Conservation (phyloP, 805 yeast species). For the Jamesozyma hellenica region DNA sequence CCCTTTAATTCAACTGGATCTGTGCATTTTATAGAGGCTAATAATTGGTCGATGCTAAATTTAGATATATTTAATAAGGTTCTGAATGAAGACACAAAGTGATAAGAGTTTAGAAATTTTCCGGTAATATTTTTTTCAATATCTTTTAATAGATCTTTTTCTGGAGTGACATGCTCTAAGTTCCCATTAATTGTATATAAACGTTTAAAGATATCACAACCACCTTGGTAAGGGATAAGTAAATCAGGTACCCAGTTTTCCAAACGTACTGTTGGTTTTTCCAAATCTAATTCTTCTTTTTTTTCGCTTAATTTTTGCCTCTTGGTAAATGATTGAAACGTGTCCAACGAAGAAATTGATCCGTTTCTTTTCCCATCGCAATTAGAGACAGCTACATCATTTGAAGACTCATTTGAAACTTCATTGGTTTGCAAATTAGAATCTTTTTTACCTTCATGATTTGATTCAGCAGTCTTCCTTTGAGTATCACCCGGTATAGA, state of each 20-base stretch:
- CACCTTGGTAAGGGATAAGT: slow-evolving; percentile 15
- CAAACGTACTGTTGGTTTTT: neutral
- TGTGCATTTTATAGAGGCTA: slow-evolving; percentile 18
- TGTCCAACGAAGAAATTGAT: neutral
- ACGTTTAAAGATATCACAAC: slow-evolving; percentile 8
- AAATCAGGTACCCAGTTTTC: slow-evolving; percentile 10
- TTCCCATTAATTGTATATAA: slow-evolving; percentile 8
- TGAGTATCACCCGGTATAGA: too few species aligned
- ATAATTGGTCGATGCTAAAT: slow-evolving; percentile 20
- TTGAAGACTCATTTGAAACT: neutral
- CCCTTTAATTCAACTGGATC: slow-evolving; percentile 16
- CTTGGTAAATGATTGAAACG: neutral
- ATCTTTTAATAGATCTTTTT: neutral
- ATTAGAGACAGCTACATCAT: too few species aligned
- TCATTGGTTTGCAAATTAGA: too few species aligned
- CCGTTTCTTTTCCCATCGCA: neutral
- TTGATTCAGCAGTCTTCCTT: too few species aligned
- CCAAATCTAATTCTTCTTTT: neutral
- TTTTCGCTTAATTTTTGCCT: neutral
- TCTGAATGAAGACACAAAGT: slow-evolving; percentile 17
- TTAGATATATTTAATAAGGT: slow-evolving; percentile 11
- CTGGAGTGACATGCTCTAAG: slow-evolving; percentile 7
- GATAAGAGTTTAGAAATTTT: slow-evolving; percentile 15
- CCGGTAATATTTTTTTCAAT: slow-evolving; percentile 8
- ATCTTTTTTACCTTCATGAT: too few species aligned